Evolutionary conservation across 106 monocot species (phyloP).

Genomic region (Xerophyta viscosa): DNA sequence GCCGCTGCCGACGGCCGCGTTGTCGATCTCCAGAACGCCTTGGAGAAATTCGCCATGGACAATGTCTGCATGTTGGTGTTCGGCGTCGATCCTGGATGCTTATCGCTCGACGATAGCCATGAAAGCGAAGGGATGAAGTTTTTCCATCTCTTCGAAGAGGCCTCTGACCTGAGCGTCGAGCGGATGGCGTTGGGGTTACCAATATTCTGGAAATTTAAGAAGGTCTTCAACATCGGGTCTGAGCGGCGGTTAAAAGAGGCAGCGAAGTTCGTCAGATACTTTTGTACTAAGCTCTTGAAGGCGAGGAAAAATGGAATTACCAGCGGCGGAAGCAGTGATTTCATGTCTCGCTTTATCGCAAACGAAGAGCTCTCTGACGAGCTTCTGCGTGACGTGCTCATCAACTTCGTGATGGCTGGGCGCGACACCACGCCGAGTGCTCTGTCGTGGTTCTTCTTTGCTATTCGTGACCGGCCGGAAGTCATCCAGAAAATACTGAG

Average conservation of each 20-base stretch:
- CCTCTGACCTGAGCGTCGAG: too few relatives aligned
- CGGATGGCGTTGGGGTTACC: too few relatives aligned
- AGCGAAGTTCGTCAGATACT: background rate
- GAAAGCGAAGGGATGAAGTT: too few relatives aligned
- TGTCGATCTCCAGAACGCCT: constrained; percentile 17
- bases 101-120: too few relatives aligned
- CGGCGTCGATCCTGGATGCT: too few relatives aligned
- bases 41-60: constrained; percentile 25
- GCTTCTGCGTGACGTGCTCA: background rate
- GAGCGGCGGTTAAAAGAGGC: background rate
- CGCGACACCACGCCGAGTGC: constrained; percentile 4
- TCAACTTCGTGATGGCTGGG: constrained; percentile 9
- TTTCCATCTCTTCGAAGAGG: too few relatives aligned
- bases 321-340: background rate
- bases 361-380: background rate
- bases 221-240: background rate
- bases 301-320: background rate
- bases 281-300: background rate
- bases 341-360: background rate
- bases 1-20: background rate
- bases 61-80: constrained; percentile 29
- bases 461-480: background rate
- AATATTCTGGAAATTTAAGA: constrained; percentile 2
- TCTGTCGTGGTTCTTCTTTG: constrained; percentile 17
- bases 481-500: constrained; percentile 1